These are phyloP conservation scores for Tetrahymena elliotti DNA, from an alignment of 73 alveolate species.

Conservation along the genomic window DNA sequence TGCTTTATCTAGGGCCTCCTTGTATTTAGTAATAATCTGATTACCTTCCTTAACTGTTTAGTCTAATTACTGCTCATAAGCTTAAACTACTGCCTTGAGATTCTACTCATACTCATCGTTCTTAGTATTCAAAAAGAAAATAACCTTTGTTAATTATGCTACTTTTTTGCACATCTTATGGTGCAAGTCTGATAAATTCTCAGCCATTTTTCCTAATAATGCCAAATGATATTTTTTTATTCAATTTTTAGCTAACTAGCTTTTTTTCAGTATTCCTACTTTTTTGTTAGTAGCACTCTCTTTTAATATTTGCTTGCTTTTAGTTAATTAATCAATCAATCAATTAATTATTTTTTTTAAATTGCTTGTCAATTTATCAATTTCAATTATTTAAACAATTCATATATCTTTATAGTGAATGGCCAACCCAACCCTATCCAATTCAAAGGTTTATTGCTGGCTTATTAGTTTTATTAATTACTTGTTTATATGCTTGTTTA, in stretches of 20 bases:
- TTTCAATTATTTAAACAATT: background rate
- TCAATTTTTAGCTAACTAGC: background rate
- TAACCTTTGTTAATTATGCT: slow-evolving; percentile 90
- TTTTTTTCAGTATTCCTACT: background rate
- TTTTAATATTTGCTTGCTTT: background rate
- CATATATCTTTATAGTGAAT: background rate
- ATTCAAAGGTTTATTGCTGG: background rate
- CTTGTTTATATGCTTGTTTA: no score
- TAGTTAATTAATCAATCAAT: no score
- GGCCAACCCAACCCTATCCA: background rate
- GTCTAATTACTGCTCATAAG: slow-evolving; percentile 86
- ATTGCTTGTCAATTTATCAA: background rate
- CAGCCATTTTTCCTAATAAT: background rate
- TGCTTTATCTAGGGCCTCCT: slow-evolving; percentile 63
- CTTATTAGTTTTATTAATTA: background rate
- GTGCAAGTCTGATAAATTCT: slow-evolving; percentile 14
- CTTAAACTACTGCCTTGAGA: slow-evolving; percentile 56
- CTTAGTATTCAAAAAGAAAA: slow-evolving; percentile 85
- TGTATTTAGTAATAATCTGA: slow-evolving; percentile 52
- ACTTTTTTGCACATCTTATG: slow-evolving; percentile 51
- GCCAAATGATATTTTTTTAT: background rate
- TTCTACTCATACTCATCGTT: slow-evolving; percentile 71
- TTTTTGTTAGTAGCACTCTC: background rate
- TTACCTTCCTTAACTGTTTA: slow-evolving; percentile 79
- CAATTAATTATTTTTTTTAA: background rate